Percentiles rank a stretch among this genome's conserved stretches.
Evolutionary conservation across 1,284 basidiomycete genomes (phyloP).

Genomic region (Irpex sp.): DNA sequence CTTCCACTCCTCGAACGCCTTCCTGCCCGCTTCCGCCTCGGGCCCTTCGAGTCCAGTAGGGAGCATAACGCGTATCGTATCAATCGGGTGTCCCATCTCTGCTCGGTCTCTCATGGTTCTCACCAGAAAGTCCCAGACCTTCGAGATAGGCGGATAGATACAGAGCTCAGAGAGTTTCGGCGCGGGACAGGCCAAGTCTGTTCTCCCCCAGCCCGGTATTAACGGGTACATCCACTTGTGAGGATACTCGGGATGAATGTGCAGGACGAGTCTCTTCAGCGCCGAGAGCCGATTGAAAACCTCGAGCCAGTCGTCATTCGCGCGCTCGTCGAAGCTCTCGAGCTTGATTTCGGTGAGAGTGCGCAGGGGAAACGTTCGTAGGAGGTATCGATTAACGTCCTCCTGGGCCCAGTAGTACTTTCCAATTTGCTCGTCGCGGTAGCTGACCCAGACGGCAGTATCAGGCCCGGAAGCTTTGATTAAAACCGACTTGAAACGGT

Average conservation of each 20-base stretch:
- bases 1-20: not conserved
- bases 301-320: not conserved
- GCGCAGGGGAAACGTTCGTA: not conserved
- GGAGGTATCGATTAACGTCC: not conserved
- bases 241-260: not conserved
- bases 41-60: not conserved
- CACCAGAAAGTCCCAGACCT: not conserved
- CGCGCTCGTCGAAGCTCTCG: not conserved
- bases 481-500: too few species aligned
- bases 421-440: not conserved
- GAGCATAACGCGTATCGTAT: not conserved
- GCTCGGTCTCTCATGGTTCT: not conserved
- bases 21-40: not conserved
- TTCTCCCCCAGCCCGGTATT: not conserved
- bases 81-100: not conserved
- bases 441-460: not conserved
- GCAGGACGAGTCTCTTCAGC: not conserved
- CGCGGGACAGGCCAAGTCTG: not conserved
- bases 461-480: not conserved
- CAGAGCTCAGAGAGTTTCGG: not conserved
- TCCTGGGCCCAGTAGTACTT: not conserved
- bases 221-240: not conserved
- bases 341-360: not conserved
- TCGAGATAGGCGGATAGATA: not conserved
- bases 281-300: not conserved